A percentile compares a stretch with the other conserved stretches of the same genome.
Evolutionary conservation across 2,329 filamentous ascomycete species (phyloP).

Genomic region (Ustulina deusta): DNA sequence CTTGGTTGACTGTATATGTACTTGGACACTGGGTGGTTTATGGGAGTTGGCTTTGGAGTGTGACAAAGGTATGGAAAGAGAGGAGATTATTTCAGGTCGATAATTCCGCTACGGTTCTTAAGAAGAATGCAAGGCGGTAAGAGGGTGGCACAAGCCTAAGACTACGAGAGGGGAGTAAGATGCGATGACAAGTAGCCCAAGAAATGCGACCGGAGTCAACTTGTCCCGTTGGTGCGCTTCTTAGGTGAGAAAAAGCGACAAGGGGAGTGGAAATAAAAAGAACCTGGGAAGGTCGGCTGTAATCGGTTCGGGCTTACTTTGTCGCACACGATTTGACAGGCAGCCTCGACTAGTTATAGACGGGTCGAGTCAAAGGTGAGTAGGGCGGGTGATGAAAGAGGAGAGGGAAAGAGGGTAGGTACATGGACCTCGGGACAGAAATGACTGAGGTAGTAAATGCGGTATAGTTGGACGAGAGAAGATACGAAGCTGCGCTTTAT

Average conservation of each 20-base stretch:
- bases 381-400: constrained; percentile 33
- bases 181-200: constrained; percentile 33
- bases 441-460: constrained; percentile 33
- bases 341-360: constrained; percentile 43
- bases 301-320: constrained; percentile 41
- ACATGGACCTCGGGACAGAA: constrained; percentile 11
- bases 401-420: constrained; percentile 19
- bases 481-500: constrained; percentile 33
- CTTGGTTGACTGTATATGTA: constrained; percentile 29
- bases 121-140: constrained; percentile 36
- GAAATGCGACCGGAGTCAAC: constrained; percentile 37
- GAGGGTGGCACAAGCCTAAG: constrained; percentile 29
- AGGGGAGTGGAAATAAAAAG: constrained; percentile 34
- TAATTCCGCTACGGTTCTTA: constrained; percentile 13
- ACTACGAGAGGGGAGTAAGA: constrained; percentile 31
- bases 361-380: constrained; percentile 32
- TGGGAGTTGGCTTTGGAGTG: constrained; percentile 10
- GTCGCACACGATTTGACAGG: constrained; percentile 43
- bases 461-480: constrained; percentile 30
- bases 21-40: constrained; percentile 16
- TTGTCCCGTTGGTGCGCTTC: constrained; percentile 40
- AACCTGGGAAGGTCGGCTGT: constrained; percentile 43
- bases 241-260: constrained; percentile 39
- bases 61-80: constrained; percentile 21
- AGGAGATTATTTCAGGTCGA: constrained; percentile 11